A percentile compares a stretch with the other conserved stretches of the same genome.
These are phyloP conservation scores for Tricholoma sp. DNA, from an alignment of 768 basidiomycete species.

Conservation along the genomic window DNA sequence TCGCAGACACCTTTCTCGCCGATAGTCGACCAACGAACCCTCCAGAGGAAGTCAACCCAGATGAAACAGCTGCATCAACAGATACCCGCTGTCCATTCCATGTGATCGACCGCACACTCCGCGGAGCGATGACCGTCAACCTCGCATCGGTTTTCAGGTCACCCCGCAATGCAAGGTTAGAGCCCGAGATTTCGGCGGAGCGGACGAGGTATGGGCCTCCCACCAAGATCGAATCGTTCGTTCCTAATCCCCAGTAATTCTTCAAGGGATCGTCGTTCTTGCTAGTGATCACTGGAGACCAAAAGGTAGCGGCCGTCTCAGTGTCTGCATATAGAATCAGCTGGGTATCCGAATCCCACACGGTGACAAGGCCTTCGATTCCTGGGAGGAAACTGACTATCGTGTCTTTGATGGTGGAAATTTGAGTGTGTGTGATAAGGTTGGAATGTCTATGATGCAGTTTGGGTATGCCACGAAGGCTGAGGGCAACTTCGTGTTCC, in stretches of 20 bases:
- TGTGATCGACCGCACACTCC: conserved; percentile 43
- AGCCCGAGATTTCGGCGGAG: conserved; percentile 43
- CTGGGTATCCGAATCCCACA: conserved; percentile 64
- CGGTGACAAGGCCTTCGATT: conserved; percentile 49
- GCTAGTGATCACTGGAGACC: conserved; percentile 61
- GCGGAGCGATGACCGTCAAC: conserved; percentile 62
- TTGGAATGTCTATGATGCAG: conserved; percentile 22
- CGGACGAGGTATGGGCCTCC: conserved; percentile 65
- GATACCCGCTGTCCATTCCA: conserved; percentile 67
- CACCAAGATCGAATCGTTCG: conserved; percentile 61
- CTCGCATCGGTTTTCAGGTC: conserved; percentile 58
- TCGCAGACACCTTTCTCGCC: conserved; percentile 22
- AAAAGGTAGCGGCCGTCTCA: conserved; percentile 64
- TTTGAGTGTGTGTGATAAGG: conserved; percentile 25
- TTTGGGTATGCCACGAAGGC: conserved; percentile 43
- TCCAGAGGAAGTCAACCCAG: conserved; percentile 32
- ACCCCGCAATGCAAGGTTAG: conserved; percentile 54
- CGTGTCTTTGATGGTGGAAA: conserved; percentile 24
- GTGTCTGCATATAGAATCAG: conserved; percentile 67
- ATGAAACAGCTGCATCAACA: conserved; percentile 24
- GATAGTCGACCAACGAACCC: conserved; percentile 45
- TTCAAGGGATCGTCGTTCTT: conserved; percentile 35
- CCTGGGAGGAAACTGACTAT: conserved; percentile 54
- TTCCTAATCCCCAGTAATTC: conserved; percentile 70
- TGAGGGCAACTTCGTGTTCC: conserved; percentile 49